Evolutionary conservation across 2,329 filamentous ascomycete genomes (phyloP).

Genomic region (Colletotrichum sidae): DNA sequence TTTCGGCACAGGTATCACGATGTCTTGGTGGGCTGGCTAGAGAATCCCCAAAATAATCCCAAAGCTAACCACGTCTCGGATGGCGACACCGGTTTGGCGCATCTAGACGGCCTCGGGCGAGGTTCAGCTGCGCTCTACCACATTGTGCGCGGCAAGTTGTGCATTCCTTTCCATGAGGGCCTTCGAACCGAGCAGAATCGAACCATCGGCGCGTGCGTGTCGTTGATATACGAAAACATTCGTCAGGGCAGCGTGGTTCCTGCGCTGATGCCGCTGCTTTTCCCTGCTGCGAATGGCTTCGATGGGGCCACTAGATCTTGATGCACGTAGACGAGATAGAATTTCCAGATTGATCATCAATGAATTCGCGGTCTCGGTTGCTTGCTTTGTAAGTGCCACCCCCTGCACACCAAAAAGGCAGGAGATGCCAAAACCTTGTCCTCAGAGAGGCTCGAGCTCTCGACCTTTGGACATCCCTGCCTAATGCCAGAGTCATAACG

Average conservation of each 20-base stretch:
- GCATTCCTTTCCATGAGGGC: constrained; percentile 46
- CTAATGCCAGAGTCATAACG: constrained; percentile 15
- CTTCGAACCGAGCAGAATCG: constrained; percentile 45
- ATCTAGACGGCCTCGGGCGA: constrained; percentile 42
- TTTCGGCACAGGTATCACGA: constrained; percentile 7
- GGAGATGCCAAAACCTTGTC: constrained; percentile 4
- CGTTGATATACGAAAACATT: constrained; percentile 45
- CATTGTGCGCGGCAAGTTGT: constrained; percentile 44
- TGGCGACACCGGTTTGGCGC: background rate
- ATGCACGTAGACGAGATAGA: too few relatives aligned
- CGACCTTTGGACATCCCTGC: constrained; percentile 11
- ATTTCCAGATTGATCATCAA: too few relatives aligned
- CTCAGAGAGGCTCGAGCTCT: too few relatives aligned
- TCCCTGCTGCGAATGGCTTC: too few relatives aligned
- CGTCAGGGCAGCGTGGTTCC: constrained; percentile 22
- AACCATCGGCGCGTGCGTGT: constrained; percentile 48
- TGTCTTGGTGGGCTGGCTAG: constrained; percentile 30
- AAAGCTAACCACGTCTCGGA: background rate
- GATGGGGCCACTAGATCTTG: too few relatives aligned
- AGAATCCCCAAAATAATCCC: constrained; percentile 21
- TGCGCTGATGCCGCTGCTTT: constrained; percentile 10
- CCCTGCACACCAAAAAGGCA: too few relatives aligned
- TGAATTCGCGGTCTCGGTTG: too few relatives aligned
- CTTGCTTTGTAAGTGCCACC: too few relatives aligned
- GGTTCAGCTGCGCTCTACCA: constrained; percentile 46